A percentile compares a stretch with the other conserved stretches of the same genome.
Evolutionary conservation across 2,329 filamentous ascomycete species (phyloP).

Genomic region (Verticillium longisporum): DNA sequence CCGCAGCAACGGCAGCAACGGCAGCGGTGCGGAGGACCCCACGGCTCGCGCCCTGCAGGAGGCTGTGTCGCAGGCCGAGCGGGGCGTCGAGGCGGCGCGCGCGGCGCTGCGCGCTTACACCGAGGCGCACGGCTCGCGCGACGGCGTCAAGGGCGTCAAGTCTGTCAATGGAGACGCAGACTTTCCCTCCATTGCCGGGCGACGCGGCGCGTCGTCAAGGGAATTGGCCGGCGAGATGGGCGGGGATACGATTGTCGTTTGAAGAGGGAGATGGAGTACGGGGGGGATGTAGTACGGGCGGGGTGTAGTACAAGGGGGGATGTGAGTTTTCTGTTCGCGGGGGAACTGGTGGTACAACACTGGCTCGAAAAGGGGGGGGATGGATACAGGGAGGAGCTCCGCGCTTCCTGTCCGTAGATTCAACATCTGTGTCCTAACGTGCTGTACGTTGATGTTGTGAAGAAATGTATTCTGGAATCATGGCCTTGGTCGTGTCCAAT

Average conservation of each 20-base stretch:
- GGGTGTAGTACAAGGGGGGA: background rate
- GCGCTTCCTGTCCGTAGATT: background rate
- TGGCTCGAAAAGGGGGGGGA: background rate
- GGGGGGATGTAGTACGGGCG: background rate
- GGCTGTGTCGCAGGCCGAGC: conserved; percentile 37
- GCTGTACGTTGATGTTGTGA: background rate
- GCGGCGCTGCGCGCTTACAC: conserved; percentile 32
- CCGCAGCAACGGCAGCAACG: conserved; percentile 6
- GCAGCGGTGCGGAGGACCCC: conserved; percentile 22
- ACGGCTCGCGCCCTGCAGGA: conserved; percentile 34
- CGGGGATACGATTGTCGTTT: conserved; percentile 42
- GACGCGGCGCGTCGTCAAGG: conserved; percentile 43
- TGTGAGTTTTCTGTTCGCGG: too few species aligned
- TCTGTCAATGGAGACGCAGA: conserved; percentile 7
- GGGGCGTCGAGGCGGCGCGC: conserved; percentile 37
- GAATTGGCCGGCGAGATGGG: conserved; percentile 57
- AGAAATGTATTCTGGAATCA: background rate
- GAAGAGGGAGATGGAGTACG: background rate
- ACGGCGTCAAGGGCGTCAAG: conserved; percentile 8
- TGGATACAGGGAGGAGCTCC: background rate
- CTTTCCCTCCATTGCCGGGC: conserved; percentile 16
- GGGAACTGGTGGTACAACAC: background rate
- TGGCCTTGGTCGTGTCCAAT: too few species aligned
- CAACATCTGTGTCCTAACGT: background rate
- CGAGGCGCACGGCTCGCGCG: background rate